These are phyloP conservation scores for Colletotrichum godetiae DNA, from an alignment of 2,329 filamentous ascomycete species.

Conservation along the genomic window DNA sequence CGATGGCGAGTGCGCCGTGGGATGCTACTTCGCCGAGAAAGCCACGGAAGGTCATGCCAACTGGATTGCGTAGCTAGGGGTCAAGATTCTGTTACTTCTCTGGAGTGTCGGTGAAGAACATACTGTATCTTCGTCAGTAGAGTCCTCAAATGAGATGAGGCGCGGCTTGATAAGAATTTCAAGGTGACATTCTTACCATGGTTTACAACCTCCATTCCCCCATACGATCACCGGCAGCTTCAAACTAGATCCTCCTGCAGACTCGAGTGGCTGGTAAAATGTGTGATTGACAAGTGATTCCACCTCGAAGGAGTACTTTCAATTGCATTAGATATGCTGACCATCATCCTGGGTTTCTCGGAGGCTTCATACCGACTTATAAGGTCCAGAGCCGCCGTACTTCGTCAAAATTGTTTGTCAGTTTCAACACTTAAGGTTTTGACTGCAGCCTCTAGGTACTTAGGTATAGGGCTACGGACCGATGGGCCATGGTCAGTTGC, in stretches of 20 bases:
- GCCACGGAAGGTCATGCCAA: conserved; percentile 13
- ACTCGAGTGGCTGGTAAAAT: conserved; percentile 19
- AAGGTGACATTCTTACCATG: background rate
- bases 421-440: too few relatives aligned
- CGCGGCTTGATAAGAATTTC: too few relatives aligned
- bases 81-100: rapidly evolving
- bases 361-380: conserved; percentile 12
- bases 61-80: background rate
- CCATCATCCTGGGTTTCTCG: too few relatives aligned
- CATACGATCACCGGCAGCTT: conserved; percentile 24
- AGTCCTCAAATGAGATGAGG: background rate
- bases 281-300: conserved; percentile 21
- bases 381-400: conserved; percentile 18
- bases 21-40: conserved; percentile 10
- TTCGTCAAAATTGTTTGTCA: background rate
- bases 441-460: too few relatives aligned
- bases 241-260: background rate
- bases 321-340: background rate
- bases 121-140: background rate
- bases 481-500: conserved; percentile 15
- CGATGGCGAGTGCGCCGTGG: conserved; percentile 6
- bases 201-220: conserved; percentile 24
- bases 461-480: background rate
- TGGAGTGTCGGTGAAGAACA: background rate
- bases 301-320: conserved; percentile 21